Evolutionary conservation across 306 rosid genomes (phyloP), one percentile per base, ranked within the genome.

Genomic region (Cicer yamashitae): DNA sequence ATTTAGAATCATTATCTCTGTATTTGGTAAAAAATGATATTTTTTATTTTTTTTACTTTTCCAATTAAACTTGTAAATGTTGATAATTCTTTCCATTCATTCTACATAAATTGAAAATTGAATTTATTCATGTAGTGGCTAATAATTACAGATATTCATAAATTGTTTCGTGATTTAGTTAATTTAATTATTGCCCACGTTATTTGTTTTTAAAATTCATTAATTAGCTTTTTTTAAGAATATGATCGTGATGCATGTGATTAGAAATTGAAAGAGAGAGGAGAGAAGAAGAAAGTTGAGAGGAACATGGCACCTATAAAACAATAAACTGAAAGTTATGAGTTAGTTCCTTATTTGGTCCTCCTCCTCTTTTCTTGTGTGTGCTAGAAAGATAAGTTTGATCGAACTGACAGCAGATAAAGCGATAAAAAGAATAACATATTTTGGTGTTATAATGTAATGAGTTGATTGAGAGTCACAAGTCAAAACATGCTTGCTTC

Each of bases 51-150:
- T 45, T 44, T 71, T 54, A 47, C 20, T 79, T 50, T 60, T 45
- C 8, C 30, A 10, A 39, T 63, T 39, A 15, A 50, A 30, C 45
- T 54, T 77, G 79, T 80, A 79, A 37, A 78, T 73, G 80, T 47
- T 82, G 54, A 76, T 73, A 43, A 80, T 88, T 87, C 80, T 86
- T 86, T 73, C 51, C 67, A 79, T 83, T 81, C 75, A 64, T 83
- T 56, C 64, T 72, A 52, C 73, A 52, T 67, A 48, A 67, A 65
- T 64, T 15, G 48, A 58, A 60, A 76, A 47, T 71, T 69, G 53
- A 75, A 64, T 70, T 81, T 80, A 54, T 82, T 81, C 14, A 34
- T 58, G 11, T 7, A 2, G 8, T 30, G 41, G 8, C 38, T 6
- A 10, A 6, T 58, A 53, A 18, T 14, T 51, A 18, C 17, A 48